Conservation (phyloP, 176 grass and related monocot genomes). For the Eleusine indica region DNA sequence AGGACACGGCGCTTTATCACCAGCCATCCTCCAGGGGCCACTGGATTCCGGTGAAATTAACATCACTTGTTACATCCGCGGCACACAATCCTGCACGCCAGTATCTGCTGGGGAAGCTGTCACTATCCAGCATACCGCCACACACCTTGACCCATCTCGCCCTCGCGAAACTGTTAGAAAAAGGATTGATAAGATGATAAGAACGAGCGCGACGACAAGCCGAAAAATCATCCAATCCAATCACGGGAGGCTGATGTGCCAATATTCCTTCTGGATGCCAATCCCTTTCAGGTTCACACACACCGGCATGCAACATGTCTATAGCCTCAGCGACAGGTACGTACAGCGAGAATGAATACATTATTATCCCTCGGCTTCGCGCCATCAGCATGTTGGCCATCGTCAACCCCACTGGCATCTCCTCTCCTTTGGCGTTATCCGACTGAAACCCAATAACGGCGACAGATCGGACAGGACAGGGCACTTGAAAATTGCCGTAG, state of each 20-base stretch:
- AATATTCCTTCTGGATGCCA: constrained; percentile 12
- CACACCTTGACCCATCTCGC: background rate
- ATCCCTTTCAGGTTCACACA: constrained; percentile 39
- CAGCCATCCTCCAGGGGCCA: background rate
- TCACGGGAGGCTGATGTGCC: constrained; percentile 28
- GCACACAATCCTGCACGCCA: background rate
- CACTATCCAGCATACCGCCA: background rate
- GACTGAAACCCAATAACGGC: background rate
- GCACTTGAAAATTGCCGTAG: constrained; percentile 18
- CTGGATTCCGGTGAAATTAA: background rate
- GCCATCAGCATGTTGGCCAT: constrained; percentile 23
- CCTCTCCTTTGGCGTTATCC: constrained; percentile 19
- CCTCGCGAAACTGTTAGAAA: background rate
- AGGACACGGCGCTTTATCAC: background rate
- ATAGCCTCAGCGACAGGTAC: constrained; percentile 29
- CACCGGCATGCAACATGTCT: constrained; percentile 23
- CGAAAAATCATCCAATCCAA: constrained; percentile 6
- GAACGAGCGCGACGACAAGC: constrained; percentile 1
- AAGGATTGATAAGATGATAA: background rate
- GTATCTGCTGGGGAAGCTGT: background rate
- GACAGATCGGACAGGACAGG: constrained; percentile 23
- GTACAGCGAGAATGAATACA: background rate
- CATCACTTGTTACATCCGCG: constrained; percentile 2
- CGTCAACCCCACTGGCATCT: constrained; percentile 26
- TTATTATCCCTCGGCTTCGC: constrained; percentile 29